A percentile compares a stretch with the other conserved stretches of the same genome.
phyloP scores from a whole-genome alignment of 768 basidiomycete genomes.

The Lentinus tigrinus region DNA sequence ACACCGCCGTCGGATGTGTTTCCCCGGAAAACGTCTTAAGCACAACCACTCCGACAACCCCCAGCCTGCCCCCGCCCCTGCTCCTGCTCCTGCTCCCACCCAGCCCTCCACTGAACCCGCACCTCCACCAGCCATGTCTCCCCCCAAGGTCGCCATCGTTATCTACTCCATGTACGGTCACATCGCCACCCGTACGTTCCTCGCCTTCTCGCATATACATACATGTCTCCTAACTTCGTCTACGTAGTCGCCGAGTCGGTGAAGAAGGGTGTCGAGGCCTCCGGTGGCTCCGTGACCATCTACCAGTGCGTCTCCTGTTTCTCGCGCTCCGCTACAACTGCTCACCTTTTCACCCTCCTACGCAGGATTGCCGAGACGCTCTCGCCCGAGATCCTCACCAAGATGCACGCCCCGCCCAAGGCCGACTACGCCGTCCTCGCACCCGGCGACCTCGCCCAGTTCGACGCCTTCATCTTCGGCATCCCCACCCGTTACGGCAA shows the following conservation, averaged over 20 bases:
- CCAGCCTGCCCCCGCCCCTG: neutral
- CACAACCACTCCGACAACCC: conserved; percentile 15
- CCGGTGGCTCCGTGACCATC: conserved; percentile 46
- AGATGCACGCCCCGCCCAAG: conserved; percentile 74
- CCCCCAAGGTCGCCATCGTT: conserved; percentile 65
- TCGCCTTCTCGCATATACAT: neutral
- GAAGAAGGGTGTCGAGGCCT: conserved; percentile 40
- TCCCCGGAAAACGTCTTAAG: conserved; percentile 21
- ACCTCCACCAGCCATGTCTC: conserved; percentile 13
- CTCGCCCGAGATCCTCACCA: conserved; percentile 57
- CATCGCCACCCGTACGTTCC: conserved; percentile 57
- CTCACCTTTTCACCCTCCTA: no score
- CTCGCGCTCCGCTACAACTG: no score
- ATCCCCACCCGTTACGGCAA: conserved; percentile 81
- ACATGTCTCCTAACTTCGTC: neutral
- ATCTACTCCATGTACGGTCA: conserved; percentile 80
- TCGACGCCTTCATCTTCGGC: conserved; percentile 79
- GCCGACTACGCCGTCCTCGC: conserved; percentile 69
- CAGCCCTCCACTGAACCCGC: conserved; percentile 1
- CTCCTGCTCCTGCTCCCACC: neutral
- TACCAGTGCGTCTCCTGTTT: conserved; percentile 31
- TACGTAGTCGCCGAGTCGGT: conserved; percentile 58
- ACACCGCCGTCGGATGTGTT: conserved; percentile 19
- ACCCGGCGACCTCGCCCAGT: conserved; percentile 51
- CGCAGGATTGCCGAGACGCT: conserved; percentile 72